Evolutionary conservation across 1,139 yeast genomes (phyloP), one percentile per base, ranked within the genome.

Genomic region (Taiozyma sp.): DNA sequence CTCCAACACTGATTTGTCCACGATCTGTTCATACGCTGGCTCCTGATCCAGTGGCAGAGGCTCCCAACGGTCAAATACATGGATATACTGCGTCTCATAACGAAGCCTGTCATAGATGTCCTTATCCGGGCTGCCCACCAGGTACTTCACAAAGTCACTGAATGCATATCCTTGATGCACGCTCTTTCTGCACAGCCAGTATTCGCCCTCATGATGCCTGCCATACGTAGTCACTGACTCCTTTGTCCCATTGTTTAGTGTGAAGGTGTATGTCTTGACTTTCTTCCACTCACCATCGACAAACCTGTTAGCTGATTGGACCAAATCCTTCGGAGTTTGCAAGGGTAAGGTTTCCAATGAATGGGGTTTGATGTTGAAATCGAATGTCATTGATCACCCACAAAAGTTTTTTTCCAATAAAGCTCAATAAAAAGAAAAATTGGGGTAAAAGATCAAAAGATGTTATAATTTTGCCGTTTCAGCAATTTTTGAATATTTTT

Each of bases 151-250:
- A 51, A 73, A 61, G 7, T 66, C 64, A n/a, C 70, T 71, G 56
- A 73, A 65, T 50, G 68, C 72, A 3, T 65, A 56, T 14, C 66
- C 59, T 6, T 56, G 54, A 56, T 75, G 80, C 11, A 58, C 55
- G 19, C 79, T 73, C 4, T 67, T 66, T 21, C 82, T 68, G 7
- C 78, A 70, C 52, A 74, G 65, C 81, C 81, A 77, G 56, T 67
- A 74, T 43, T 75, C 75, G 3, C 62, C 62, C n/a, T 63, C 66
- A 30, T 60, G 56, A 8, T 68, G 65, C 6, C 67, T 61, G 41
- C 68, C 64, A 58, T 67, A 75, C 0, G 78, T 71, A 30, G 71
- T 68, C 9, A 74, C 76, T 2, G 54, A 49, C 34, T 62, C 60
- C 34, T 60, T 56, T 1, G 62, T 60, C 28, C 47, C 40, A 16